Base-by-base conservation (phyloP, 306 rosid genomes). In the Sechiopsis laciniata region DNA sequence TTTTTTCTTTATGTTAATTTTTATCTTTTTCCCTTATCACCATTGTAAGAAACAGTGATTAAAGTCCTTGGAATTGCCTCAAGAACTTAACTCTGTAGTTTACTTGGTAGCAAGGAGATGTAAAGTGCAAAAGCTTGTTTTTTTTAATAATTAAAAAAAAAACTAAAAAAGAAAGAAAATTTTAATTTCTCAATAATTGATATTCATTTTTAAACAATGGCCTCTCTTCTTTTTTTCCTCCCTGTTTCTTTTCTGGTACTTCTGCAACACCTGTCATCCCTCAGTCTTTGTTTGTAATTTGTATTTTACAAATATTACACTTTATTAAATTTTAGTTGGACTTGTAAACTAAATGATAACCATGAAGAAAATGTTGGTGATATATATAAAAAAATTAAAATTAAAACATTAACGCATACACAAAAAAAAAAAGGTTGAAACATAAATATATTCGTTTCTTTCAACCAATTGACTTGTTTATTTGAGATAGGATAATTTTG, bases 71-170 rank as follows among this genome's bases (percentile, higher is more conserved):
- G 53, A 48, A 48, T 48, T 48, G 53, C 53, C 15, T 48, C 53
- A 48, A 10, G 53, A 48, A 48, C 53, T 48, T 48, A 48, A 48
- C 15, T 48, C 53, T 48, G 53, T 14, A 48, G 53, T 48, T 48
- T 48, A 48, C 53, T 12, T 40, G 46, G 89, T 82, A 81, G 71
- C 57, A 81, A 82, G 87, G 87, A 74, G 67, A 32, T 92, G 96
- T 90, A 90, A 88, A 92, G 94, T 61, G 84, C 85, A 84, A 85
- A 90, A 82, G 77, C 73, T 87, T 84, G 87, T 79, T 89, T 86
- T 84, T 83, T 82, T 87, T 40, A 40, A 40, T 83, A 53, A 87
- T 81, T 4, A 40, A 5, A 73, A 68, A 2, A 70, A 51, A 42
- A 55, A 37, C 21, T 29, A 1, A 29, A 13, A 45, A 37, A 35